These are phyloP conservation scores for Malus hybrid DNA, from an alignment of 331 rosid species.

Conservation along the genomic window DNA sequence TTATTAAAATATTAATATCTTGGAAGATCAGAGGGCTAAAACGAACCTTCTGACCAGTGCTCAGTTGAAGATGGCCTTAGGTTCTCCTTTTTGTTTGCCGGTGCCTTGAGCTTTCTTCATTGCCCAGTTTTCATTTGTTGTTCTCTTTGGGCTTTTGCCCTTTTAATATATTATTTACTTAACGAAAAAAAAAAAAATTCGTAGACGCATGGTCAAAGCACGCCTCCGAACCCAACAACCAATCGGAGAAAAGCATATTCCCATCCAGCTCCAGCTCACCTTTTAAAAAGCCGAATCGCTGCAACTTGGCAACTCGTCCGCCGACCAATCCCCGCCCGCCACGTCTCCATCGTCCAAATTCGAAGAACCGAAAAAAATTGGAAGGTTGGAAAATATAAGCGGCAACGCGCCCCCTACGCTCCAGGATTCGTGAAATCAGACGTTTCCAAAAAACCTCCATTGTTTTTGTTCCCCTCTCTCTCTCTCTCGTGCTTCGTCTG, in stretches of 20 bases:
- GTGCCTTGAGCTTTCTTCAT: too few species aligned
- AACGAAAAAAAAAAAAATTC: too few species aligned
- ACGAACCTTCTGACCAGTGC: too few species aligned
- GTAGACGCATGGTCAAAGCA: neutral
- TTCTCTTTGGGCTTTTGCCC: too few species aligned
- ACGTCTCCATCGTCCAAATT: neutral
- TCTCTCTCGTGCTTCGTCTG: neutral
- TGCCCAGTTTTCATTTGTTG: too few species aligned
- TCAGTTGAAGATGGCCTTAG: too few species aligned
- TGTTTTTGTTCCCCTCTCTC: too few species aligned
- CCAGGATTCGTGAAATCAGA: neutral
- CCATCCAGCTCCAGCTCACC: neutral
- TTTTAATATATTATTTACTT: too few species aligned
- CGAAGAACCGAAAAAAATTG: neutral
- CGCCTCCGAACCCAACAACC: neutral
- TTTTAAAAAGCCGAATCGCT: neutral
- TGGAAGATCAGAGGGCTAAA: too few species aligned
- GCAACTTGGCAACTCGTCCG: neutral
- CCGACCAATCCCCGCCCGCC: neutral
- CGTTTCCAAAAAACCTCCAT: neutral
- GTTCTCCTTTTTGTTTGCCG: too few species aligned
- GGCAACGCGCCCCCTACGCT: conserved; percentile 6
- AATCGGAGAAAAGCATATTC: conserved; percentile 1
- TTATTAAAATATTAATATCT: too few species aligned
- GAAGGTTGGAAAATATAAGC: neutral